Base-by-base conservation (phyloP, 2,329 filamentous ascomycete genomes). In the Talaromyces atroroseus region DNA sequence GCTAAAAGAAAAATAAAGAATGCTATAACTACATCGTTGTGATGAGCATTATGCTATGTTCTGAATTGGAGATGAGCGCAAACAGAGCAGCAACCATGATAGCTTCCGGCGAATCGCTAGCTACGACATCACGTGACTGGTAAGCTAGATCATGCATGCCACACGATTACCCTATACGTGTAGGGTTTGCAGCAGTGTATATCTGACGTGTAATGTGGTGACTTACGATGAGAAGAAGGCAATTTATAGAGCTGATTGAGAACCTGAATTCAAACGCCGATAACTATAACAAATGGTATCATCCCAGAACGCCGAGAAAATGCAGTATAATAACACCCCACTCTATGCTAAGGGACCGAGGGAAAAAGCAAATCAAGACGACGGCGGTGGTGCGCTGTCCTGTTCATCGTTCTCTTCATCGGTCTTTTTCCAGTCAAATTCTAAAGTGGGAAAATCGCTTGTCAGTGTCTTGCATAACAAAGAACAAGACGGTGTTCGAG, bases 401-500 rank as follows among this genome's bases (percentile, higher is more conserved):
- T 49, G 4, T 18, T 49, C 23, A 3, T 5, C 23, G 11, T 49
- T 36, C 12, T n/a, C 21, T 14, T 74, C 69, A 14, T 70, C 72
- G 32, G 68, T 71, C 62, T 76, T 71, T 59, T 79, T 78, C 78
- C 77, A 80, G 65, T 80, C 78, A 58, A 81, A 81, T 70, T 80
- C 78, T 81, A 63, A 21, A 42, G 5, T 14, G 8, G 20, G 12
- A 54, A 36, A 12, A 55, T n/a, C 5, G 32, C 16, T 24, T 14
- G 49, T 67, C 59, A 63, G 63, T 63, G 56, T 52, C 29, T 52
- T 26, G 1, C 34, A 3, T 52, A 14, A 24, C 26, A 16, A 29
- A 20, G 8, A 34, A 53, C 14, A 26, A 26, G 3, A 20, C 11
- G 32, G 26, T 14, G 1, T 2, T 12, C 18, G 23, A 38, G 3